Percentiles rank a stretch among this genome's conserved stretches.
Evolutionary conservation across 805 yeast genomes (phyloP).

Genomic region (Zygosaccharomyces kombuchaensis): DNA sequence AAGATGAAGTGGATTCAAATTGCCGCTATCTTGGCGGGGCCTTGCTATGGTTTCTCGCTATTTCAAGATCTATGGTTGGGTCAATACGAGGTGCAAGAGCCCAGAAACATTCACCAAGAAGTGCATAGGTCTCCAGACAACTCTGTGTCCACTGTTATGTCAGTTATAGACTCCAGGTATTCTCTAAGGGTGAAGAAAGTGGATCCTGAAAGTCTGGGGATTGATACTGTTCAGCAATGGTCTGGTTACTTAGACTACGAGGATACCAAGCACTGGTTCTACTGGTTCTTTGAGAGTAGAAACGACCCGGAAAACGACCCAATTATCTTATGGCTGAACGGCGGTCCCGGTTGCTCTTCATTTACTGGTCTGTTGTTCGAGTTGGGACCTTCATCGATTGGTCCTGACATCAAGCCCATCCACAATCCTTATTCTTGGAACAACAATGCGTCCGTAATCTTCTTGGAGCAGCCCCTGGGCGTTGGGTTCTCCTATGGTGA

Average conservation of each 20-base stretch:
- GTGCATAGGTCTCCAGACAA: not conserved
- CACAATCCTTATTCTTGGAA: slow-evolving; percentile 89
- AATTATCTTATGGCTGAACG: slow-evolving; percentile 81
- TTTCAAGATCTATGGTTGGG: slow-evolving; percentile 10
- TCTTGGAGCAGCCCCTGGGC: slow-evolving; percentile 89
- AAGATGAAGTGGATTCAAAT: not conserved
- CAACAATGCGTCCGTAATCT: slow-evolving; percentile 81
- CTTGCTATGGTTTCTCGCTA: slow-evolving; percentile 7
- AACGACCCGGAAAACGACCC: slow-evolving; percentile 85
- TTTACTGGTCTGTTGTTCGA: slow-evolving; percentile 87
- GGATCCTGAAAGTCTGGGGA: slow-evolving; percentile 46
- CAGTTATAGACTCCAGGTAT: slow-evolving; percentile 19
- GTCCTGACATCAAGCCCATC: slow-evolving; percentile 59
- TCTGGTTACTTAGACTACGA: slow-evolving; percentile 79
- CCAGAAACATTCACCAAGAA: slow-evolving; percentile 11
- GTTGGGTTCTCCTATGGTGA: slow-evolving; percentile 86
- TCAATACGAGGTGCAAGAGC: slow-evolving; percentile 6
- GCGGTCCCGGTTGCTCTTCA: slow-evolving; percentile 96
- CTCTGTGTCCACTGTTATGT: slow-evolving; percentile 2
- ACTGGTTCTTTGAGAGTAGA: slow-evolving; percentile 91
- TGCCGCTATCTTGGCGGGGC: not conserved
- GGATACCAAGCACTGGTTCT: slow-evolving; percentile 82
- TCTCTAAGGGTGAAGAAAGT: slow-evolving; percentile 25
- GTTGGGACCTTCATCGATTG: slow-evolving; percentile 81
- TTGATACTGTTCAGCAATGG: slow-evolving; percentile 75